Percentiles rank a stretch among this genome's conserved stretches.
Conservation (phyloP, 2,329 filamentous ascomycete genomes). For the Pseudogymnoascus sp. region DNA sequence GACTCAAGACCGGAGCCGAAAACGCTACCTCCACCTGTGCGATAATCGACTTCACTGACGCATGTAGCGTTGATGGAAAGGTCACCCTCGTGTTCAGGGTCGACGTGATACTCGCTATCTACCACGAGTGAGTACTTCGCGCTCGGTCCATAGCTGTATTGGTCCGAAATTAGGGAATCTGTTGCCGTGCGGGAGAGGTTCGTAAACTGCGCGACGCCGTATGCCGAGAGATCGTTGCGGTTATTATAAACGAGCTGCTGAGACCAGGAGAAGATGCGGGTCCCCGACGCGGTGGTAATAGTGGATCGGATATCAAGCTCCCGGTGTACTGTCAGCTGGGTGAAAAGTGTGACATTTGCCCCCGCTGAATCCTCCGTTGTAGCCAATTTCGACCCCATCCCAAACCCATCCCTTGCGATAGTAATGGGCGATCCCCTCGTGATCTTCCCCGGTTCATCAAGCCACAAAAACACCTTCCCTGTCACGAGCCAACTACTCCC, state of each 20-base stretch:
- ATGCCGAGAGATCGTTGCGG: constrained; percentile 43
- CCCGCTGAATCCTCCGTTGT: constrained; percentile 41
- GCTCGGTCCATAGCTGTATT: constrained; percentile 24
- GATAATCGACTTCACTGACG: constrained; percentile 29
- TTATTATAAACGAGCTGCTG: constrained; percentile 51
- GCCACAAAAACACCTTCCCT: constrained; percentile 75
- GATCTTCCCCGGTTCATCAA: constrained; percentile 41
- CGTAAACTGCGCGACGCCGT: constrained; percentile 46
- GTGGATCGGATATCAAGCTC: constrained; percentile 44
- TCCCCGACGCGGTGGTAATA: constrained; percentile 41
- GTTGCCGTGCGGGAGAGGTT: constrained; percentile 43
- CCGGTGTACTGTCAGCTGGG: constrained; percentile 49
- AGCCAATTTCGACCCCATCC: constrained; percentile 42
- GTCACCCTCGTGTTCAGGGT: constrained; percentile 38
- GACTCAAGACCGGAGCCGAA: constrained; percentile 35
- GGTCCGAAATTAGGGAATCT: constrained; percentile 29
- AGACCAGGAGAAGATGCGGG: constrained; percentile 41
- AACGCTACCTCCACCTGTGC: constrained; percentile 12
- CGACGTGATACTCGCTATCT: constrained; percentile 40
- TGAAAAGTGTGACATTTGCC: constrained; percentile 50
- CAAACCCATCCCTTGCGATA: constrained; percentile 31
- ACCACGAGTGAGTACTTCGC: constrained; percentile 56
- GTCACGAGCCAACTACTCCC: constrained; percentile 67
- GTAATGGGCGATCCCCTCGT: constrained; percentile 41
- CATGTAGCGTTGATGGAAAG: constrained; percentile 37